A percentile compares a stretch with the other conserved stretches of the same genome.
These are phyloP conservation scores for Xylaria flabelliformis DNA, from an alignment of 495 filamentous ascomycete species.

Conservation along the genomic window DNA sequence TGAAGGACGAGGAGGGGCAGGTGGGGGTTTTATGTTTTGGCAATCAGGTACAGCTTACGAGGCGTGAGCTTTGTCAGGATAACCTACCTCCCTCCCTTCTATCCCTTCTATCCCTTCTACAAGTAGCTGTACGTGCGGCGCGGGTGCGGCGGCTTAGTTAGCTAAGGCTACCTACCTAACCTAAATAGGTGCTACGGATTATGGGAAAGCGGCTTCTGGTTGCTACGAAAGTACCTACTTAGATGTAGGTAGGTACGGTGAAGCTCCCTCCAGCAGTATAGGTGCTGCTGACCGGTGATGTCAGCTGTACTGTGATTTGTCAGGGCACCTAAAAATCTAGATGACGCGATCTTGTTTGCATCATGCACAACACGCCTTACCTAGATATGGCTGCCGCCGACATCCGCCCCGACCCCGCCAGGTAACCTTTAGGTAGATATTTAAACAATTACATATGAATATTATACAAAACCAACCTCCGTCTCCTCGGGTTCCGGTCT, in stretches of 20 bases:
- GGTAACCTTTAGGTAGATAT: too few species aligned
- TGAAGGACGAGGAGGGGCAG: slow-evolving; percentile 30
- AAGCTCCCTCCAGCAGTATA: background rate
- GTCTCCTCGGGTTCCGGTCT: background rate
- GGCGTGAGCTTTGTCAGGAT: slow-evolving; percentile 14
- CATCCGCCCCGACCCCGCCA: slow-evolving; percentile 18
- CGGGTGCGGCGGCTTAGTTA: slow-evolving; percentile 9
- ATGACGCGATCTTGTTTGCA: slow-evolving; percentile 27
- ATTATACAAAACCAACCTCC: background rate
- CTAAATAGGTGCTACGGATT: background rate
- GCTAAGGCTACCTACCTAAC: background rate
- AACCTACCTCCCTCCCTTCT: background rate
- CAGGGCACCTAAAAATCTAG: slow-evolving; percentile 12
- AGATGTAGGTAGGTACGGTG: background rate
- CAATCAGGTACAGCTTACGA: background rate
- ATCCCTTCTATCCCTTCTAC: background rate
- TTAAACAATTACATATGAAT: background rate
- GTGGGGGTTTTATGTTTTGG: slow-evolving; percentile 32
- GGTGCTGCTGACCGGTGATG: background rate
- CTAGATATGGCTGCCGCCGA: slow-evolving; percentile 22
- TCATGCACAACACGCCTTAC: slow-evolving; percentile 18
- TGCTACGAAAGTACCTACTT: background rate
- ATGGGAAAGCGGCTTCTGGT: background rate
- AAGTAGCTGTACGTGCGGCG: background rate
- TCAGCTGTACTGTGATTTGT: slow-evolving; percentile 27